phyloP scores from a whole-genome alignment of 805 yeast species.

The Citeromyces matritensis region DNA sequence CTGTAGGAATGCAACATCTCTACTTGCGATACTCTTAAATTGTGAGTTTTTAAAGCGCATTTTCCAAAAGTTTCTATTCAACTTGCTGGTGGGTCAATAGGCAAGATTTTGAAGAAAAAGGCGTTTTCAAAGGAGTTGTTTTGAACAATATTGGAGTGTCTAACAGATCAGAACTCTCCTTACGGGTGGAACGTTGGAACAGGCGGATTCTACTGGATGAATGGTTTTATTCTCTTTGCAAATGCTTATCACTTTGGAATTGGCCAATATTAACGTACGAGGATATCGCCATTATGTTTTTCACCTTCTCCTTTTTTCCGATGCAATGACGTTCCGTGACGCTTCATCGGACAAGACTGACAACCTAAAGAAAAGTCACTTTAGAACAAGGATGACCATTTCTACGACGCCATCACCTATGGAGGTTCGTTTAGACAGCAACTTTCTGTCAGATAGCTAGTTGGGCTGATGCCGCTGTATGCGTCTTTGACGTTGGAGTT shows the following conservation, averaged over 20 bases:
- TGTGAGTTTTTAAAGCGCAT: slow-evolving; percentile 77
- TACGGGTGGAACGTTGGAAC: slow-evolving; percentile 80
- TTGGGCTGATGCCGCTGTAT: slow-evolving; percentile 82
- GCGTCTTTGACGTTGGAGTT: slow-evolving; percentile 85
- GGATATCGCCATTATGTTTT: slow-evolving; percentile 86
- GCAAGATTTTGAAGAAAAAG: slow-evolving; percentile 75
- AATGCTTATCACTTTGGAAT: slow-evolving; percentile 84
- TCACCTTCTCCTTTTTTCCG: slow-evolving; percentile 86
- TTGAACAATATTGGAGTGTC: slow-evolving; percentile 86
- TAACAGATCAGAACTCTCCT: slow-evolving; percentile 85
- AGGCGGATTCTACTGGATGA: slow-evolving; percentile 96
- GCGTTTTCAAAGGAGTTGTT: slow-evolving; percentile 90
- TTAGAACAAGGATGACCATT: slow-evolving; percentile 84
- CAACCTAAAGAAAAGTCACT: slow-evolving; percentile 42
- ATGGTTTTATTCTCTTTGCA: slow-evolving; percentile 86
- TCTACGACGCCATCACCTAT: slow-evolving; percentile 83
- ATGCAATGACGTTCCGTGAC: slow-evolving; percentile 69
- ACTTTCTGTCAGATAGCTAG: slow-evolving; percentile 77
- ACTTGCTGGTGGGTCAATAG: slow-evolving; percentile 98
- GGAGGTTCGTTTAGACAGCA: slow-evolving; percentile 52
- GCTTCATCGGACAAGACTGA: slow-evolving; percentile 11
- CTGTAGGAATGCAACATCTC: slow-evolving; percentile 67
- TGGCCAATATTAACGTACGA: slow-evolving; percentile 83
- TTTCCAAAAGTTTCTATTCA: slow-evolving; percentile 76
- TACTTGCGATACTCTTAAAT: too few relatives aligned